Base-by-base conservation (phyloP, 2,329 filamentous ascomycete genomes). In the Penicillium decumbens region DNA sequence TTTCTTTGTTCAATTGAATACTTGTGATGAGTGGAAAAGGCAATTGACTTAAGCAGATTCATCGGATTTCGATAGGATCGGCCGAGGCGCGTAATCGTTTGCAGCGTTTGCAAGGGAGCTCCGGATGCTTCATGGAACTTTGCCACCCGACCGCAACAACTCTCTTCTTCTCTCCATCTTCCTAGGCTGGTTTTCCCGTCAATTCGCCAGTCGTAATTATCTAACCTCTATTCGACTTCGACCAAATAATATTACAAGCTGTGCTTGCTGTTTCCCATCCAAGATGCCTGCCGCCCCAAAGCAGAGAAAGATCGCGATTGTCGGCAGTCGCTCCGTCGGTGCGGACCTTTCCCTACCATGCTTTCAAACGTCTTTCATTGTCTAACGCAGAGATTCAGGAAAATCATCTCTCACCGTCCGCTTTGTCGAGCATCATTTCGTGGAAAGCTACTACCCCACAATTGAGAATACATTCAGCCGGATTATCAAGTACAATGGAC, bases 391-490 rank as follows among this genome's bases (percentile, higher is more conserved):
- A 10, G 47, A 28, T 53, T 51, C 64, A 97, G 93, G 93, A 72
- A 98, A 98, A 79, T 96, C 90, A 20, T 97, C 92, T 47, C 83
- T 98, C 58, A 95, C 93, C 10, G 93, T 97, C 41, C 92, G 92
- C 68, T 97, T 93, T 67, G 92, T 96, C 67, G 93, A 98, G 70
- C 90, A 90, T 55, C 91, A 95, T 75, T 98, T 98, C 68, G 92
- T 98, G 66, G 93, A 98, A 72, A 95, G 88, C 72, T 98, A 98
- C 75, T 98, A 98, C 72, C 93, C 93, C 30, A 98, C 93, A 35
- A 97, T 98, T 65, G 93, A 98, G 73, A 98, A 97, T 72, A 97
- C 92, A 2, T 98, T 98, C 71, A 95, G 87, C 77, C 95, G 95
- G 72, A 85, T 90, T 60, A 95, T 98, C 70, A 87, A 89, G 63